Base-by-base conservation (phyloP, 768 basidiomycete species). In the Tricholoma terreum region DNA sequence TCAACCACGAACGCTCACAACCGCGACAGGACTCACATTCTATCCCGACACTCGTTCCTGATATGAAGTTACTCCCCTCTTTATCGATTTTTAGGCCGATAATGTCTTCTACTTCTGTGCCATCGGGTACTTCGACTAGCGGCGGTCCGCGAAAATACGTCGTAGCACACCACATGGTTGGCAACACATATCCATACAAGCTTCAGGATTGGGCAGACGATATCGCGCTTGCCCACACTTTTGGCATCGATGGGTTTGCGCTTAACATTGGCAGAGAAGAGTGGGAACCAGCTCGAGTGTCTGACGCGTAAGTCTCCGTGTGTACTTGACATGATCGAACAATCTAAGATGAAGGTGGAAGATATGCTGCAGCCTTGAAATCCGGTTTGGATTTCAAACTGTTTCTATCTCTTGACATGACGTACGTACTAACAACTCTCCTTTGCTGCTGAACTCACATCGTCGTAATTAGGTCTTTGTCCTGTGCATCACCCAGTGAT, bases 391-490 rank as follows among this genome's bases (percentile, higher is more conserved):
- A 75, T 51, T 90, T 91, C 76, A 85, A 87, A 67, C 73, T 92
- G 50, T 91, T 90, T 71, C 64, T 92, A 58, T 90, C 87, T 12
- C 81, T 92, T 50, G 90, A 92, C 65, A 90, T 90, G 90, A 73
- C 84, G 84, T 87, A 63, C 62, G 77, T 79, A 53, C 21, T 12
- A 50, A 22, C 40, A 11, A 31, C 21, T 11, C 46, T n/a, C 35
- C 51, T 4, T 22, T 21, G 5, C 35, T 6, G 38, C 34, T 50
- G 22, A 36, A 51, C 24, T 60, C 46, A 45, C 48, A 52, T 12
- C 40, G 19, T 24, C 22, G 3, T 17, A 42, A 55, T 22, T 49
- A 87, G 85, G 4, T 80, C 80, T 3, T 69, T 87, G 48, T 80
- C 85, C 5, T 87, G 88, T 60, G 67, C 65, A 6, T 75, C 75